These are phyloP conservation scores for Solanum piurae DNA, from an alignment of 257 asterid genomes.

Conservation along the genomic window DNA sequence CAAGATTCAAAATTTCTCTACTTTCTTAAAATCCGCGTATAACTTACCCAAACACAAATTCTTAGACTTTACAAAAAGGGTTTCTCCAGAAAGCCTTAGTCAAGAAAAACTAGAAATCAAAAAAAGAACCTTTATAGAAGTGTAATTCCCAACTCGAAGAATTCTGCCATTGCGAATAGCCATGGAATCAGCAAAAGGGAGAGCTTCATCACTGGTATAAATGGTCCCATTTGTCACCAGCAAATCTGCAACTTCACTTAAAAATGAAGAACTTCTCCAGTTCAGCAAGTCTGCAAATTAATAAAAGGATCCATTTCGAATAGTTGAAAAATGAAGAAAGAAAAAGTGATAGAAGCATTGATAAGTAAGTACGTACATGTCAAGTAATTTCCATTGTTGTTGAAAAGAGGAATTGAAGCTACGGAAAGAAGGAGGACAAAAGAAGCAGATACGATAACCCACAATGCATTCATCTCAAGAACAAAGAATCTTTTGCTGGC, in stretches of 20 bases:
- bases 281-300: slow-evolving; percentile 14
- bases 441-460: slow-evolving; percentile 4
- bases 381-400: not conserved
- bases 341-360: not conserved
- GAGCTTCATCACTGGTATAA: slow-evolving; percentile 59
- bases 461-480: not conserved
- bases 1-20: too few species aligned
- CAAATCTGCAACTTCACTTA: slow-evolving; percentile 39
- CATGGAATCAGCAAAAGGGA: slow-evolving; percentile 67
- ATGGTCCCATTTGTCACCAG: slow-evolving; percentile 62
- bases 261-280: slow-evolving; percentile 4
- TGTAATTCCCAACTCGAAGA: slow-evolving; percentile 44
- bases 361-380: not conserved
- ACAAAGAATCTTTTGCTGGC: too few species aligned
- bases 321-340: not conserved
- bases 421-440: slow-evolving; percentile 1
- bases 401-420: slow-evolving; percentile 12
- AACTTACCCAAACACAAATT: not conserved
- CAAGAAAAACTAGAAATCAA: not conserved
- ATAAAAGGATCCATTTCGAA: not conserved
- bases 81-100: not conserved
- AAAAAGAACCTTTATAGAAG: slow-evolving; percentile 37
- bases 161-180: slow-evolving; percentile 59
- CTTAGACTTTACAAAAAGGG: not conserved
- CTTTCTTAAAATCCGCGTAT: too few species aligned